A percentile compares a stretch with the other conserved stretches of the same genome.
These are phyloP conservation scores for Pseudogymnoascus sp. DNA, from an alignment of 2,329 filamentous ascomycete species.

Conservation along the genomic window DNA sequence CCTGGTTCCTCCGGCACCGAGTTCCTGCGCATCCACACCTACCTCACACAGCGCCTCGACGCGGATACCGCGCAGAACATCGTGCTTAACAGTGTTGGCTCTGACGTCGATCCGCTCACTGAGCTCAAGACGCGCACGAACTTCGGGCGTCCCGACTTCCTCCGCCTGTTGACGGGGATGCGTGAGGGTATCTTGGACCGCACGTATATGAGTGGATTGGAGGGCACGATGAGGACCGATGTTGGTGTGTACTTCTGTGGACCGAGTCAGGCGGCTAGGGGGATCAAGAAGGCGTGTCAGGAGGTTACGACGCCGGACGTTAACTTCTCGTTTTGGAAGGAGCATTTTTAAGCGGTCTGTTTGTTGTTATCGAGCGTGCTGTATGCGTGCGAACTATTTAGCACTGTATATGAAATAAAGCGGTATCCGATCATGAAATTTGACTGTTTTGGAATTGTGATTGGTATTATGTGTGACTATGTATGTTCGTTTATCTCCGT, in stretches of 20 bases:
- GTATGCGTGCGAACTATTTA: background rate
- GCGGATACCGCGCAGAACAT: conserved; percentile 93
- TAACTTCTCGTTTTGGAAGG: conserved; percentile 97
- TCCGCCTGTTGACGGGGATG: conserved; percentile 71
- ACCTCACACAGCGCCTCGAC: conserved; percentile 89
- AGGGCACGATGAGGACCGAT: conserved; percentile 67
- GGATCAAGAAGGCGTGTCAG: conserved; percentile 77
- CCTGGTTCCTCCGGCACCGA: conserved; percentile 62
- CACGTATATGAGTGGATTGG: conserved; percentile 74
- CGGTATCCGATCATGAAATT: background rate
- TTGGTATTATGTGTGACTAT: background rate
- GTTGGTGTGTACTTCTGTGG: conserved; percentile 94
- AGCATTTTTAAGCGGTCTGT: conserved; percentile 57
- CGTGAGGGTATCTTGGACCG: conserved; percentile 78
- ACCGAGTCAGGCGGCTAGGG: conserved; percentile 50
- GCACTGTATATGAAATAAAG: background rate
- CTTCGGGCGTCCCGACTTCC: conserved; percentile 89
- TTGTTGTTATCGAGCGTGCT: background rate
- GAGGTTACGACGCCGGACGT: conserved; percentile 67
- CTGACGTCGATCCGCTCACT: conserved; percentile 80
- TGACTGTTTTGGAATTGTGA: background rate
- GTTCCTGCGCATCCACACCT: conserved; percentile 96
- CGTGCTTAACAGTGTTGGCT: conserved; percentile 88
- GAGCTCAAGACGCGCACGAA: conserved; percentile 86
- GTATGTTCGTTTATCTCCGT: background rate